Evolutionary conservation across 2,329 filamentous ascomycete species (phyloP).

Genomic region (Xylariaceae sp.): DNA sequence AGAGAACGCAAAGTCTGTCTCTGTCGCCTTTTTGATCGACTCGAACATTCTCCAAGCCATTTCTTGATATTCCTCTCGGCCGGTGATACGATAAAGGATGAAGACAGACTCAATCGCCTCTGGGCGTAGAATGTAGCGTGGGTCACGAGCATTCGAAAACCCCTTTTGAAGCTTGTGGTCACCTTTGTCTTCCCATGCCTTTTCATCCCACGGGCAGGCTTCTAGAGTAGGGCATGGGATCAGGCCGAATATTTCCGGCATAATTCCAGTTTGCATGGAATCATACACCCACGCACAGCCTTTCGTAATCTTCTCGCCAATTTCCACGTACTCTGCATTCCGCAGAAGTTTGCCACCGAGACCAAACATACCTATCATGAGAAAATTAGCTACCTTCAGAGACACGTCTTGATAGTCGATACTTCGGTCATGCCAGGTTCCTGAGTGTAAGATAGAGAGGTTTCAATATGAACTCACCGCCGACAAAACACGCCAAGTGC

Average conservation of each 20-base stretch:
- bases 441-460: background rate
- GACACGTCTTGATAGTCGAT: too few relatives aligned
- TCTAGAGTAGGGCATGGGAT: constrained; percentile 35
- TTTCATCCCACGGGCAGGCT: constrained; percentile 26
- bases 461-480: constrained; percentile 39
- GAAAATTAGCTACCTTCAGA: too few relatives aligned
- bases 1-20: constrained; percentile 14
- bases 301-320: constrained; percentile 54
- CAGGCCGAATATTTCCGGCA: constrained; percentile 54
- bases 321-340: constrained; percentile 46
- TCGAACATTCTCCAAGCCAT: constrained; percentile 28
- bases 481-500: constrained; percentile 67
- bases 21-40: constrained; percentile 21
- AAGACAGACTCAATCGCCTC: constrained; percentile 31
- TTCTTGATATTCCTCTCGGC: constrained; percentile 21
- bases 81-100: constrained; percentile 27
- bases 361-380: constrained; percentile 57
- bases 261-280: constrained; percentile 51
- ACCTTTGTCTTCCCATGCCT: constrained; percentile 4
- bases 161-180: constrained; percentile 22
- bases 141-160: constrained; percentile 47
- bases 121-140: constrained; percentile 29
- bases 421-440: too few relatives aligned
- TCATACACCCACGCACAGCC: constrained; percentile 62
- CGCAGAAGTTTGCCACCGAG: constrained; percentile 61